These are phyloP conservation scores for Pichia exigua DNA, from an alignment of 805 yeast genomes.

Conservation along the genomic window DNA sequence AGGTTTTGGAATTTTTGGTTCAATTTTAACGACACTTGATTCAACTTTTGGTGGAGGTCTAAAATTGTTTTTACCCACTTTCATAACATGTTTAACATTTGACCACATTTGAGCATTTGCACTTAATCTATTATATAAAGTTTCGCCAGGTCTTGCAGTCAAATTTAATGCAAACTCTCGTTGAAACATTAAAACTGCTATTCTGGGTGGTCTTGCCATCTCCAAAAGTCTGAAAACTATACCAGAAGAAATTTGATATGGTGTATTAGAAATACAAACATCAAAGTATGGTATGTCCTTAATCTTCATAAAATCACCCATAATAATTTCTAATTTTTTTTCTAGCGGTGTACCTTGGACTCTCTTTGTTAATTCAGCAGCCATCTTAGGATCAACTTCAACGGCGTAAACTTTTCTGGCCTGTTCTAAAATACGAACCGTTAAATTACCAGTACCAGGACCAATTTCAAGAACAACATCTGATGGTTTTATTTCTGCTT, in stretches of 20 bases:
- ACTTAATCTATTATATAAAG: conserved; percentile 83
- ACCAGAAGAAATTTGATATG: conserved; percentile 96
- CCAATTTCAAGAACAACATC: conserved; percentile 95
- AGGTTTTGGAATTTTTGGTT: conserved; percentile 90
- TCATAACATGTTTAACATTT: conserved; percentile 96
- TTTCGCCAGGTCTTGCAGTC: conserved; percentile 94
- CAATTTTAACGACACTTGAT: conserved; percentile 90
- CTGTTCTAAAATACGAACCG: conserved; percentile 85
- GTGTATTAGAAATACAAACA: conserved; percentile 93
- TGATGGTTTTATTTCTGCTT: conserved; percentile 86
- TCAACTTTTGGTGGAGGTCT: conserved; percentile 99
- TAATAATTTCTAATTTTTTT: conserved; percentile 80
- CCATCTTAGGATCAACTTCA: conserved; percentile 99
- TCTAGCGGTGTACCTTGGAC: conserved; percentile 95
- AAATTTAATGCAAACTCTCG: conserved; percentile 92
- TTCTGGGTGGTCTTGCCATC: conserved; percentile 91
- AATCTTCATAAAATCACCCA: conserved; percentile 95
- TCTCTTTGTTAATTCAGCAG: conserved; percentile 94
- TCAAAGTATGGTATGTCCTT: conserved; percentile 86
- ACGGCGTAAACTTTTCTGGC: conserved; percentile 93
- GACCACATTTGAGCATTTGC: conserved; percentile 99
- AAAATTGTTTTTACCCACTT: conserved; percentile 93
- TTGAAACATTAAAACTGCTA: conserved; percentile 94
- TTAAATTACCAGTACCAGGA: conserved; percentile 98
- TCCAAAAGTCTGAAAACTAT: conserved; percentile 85